Conservation (phyloP, 441 rosid genomes). For the Cnidoscolus chayamansa region DNA sequence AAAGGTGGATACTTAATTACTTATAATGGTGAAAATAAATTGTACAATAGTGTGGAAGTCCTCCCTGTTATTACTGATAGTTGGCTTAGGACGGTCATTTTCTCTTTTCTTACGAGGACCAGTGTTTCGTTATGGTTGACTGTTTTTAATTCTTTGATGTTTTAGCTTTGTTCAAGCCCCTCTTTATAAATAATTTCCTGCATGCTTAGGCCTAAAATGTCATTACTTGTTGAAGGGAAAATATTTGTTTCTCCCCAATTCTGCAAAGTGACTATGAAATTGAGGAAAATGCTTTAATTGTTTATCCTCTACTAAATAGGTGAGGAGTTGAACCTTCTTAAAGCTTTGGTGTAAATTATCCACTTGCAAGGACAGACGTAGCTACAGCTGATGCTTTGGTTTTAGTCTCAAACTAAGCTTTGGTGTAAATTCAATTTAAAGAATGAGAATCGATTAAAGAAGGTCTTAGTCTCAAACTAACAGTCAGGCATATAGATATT, state of each 20-base stretch:
- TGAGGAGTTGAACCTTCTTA: constrained; percentile 2
- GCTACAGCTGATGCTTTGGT: neutral
- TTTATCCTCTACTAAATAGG: constrained; percentile 1
- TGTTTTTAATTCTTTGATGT: neutral
- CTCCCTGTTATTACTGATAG: neutral
- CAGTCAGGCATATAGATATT: no score
- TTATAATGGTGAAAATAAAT: constrained; percentile 2
- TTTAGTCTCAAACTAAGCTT: no score
- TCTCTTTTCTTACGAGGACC: neutral
- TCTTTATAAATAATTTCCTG: neutral
- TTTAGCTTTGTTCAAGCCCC: neutral
- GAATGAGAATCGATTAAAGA: no score
- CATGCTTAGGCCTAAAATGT: neutral
- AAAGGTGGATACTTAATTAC: neutral
- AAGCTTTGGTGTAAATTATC: neutral
- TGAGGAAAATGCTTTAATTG: constrained; percentile 6
- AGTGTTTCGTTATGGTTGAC: neutral
- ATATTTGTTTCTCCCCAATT: neutral
- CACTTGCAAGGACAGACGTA: neutral
- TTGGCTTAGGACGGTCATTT: neutral
- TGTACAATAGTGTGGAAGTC: neutral
- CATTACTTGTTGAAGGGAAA: neutral
- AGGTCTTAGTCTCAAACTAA: no score
- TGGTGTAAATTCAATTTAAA: no score
- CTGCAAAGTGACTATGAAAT: neutral